Evolutionary conservation across 2,329 filamentous ascomycete genomes (phyloP).

Genomic region (Colletotrichum theobromicola): DNA sequence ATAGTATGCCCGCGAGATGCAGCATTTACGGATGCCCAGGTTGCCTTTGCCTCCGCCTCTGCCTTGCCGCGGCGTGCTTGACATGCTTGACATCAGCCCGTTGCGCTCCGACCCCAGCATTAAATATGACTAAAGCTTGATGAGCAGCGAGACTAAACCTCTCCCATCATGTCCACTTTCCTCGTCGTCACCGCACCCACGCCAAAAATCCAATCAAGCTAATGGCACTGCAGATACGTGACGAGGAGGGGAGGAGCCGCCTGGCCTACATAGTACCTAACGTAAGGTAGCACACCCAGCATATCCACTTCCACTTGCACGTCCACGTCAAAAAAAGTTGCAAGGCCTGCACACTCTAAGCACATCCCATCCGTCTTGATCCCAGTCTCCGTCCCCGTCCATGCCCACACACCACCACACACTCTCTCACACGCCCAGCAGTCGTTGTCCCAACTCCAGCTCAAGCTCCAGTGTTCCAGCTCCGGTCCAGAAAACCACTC

Average conservation of each 20-base stretch:
- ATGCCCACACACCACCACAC: neutral
- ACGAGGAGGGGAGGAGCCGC: slow-evolving; percentile 5
- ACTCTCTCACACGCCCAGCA: neutral
- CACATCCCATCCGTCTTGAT: neutral
- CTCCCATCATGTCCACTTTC: neutral
- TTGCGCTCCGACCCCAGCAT: slow-evolving; percentile 11
- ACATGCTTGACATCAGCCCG: neutral
- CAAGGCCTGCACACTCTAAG: neutral
- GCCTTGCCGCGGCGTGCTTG: neutral
- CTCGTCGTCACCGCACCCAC: neutral
- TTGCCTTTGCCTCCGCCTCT: neutral
- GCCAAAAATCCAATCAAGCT: neutral
- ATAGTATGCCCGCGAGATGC: neutral
- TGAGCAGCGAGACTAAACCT: neutral
- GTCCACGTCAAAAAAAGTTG: neutral
- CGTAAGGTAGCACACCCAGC: neutral
- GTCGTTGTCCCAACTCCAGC: neutral
- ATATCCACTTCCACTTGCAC: slow-evolving; percentile 8
- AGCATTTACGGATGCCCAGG: neutral
- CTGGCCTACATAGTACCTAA: neutral
- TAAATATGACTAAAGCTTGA: neutral
- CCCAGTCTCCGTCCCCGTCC: neutral
- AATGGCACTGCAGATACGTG: neutral
- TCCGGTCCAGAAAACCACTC: slow-evolving; percentile 7
- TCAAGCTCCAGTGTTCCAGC: neutral